phyloP scores from a whole-genome alignment of 2,329 filamentous ascomycete species.

The Trichophyton rubrum region DNA sequence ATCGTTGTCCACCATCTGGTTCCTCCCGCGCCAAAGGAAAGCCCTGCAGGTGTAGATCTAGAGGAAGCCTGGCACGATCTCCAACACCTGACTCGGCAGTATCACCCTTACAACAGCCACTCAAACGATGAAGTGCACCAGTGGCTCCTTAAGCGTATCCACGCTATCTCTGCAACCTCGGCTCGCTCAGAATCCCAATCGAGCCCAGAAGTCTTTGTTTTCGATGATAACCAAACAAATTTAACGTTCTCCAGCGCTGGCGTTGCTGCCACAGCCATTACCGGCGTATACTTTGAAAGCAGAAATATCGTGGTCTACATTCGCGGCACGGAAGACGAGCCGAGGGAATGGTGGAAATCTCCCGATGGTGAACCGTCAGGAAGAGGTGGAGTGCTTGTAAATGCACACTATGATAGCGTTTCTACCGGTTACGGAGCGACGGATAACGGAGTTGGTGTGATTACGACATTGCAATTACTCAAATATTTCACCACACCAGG shows the following conservation, averaged over 20 bases:
- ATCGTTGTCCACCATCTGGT: slow-evolving; percentile 65
- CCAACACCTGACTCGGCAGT: slow-evolving; percentile 57
- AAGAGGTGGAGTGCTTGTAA: slow-evolving; percentile 73
- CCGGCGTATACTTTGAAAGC: slow-evolving; percentile 72
- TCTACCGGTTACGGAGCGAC: slow-evolving; percentile 87
- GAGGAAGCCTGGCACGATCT: slow-evolving; percentile 80
- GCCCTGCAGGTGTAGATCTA: slow-evolving; percentile 58
- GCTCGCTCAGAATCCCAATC: slow-evolving; percentile 17
- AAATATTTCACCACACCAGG: slow-evolving; percentile 66
- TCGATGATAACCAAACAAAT: slow-evolving; percentile 70
- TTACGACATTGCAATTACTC: slow-evolving; percentile 74
- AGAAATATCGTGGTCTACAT: slow-evolving; percentile 90
- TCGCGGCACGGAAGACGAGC: slow-evolving; percentile 61
- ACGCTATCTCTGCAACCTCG: slow-evolving; percentile 51
- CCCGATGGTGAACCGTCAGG: slow-evolving; percentile 40
- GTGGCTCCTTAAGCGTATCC: slow-evolving; percentile 61
- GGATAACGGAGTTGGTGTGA: slow-evolving; percentile 81
- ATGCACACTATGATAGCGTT: slow-evolving; percentile 90
- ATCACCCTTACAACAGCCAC: slow-evolving; percentile 80
- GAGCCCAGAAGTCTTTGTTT: slow-evolving; percentile 43
- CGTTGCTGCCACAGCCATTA: slow-evolving; percentile 29
- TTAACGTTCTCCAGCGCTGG: slow-evolving; percentile 51
- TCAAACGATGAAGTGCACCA: slow-evolving; percentile 67
- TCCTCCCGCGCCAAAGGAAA: slow-evolving; percentile 49
- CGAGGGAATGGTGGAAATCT: slow-evolving; percentile 56